Conservation (phyloP, 1,139 yeast genomes). For the Candida pseudocylindracea region DNA sequence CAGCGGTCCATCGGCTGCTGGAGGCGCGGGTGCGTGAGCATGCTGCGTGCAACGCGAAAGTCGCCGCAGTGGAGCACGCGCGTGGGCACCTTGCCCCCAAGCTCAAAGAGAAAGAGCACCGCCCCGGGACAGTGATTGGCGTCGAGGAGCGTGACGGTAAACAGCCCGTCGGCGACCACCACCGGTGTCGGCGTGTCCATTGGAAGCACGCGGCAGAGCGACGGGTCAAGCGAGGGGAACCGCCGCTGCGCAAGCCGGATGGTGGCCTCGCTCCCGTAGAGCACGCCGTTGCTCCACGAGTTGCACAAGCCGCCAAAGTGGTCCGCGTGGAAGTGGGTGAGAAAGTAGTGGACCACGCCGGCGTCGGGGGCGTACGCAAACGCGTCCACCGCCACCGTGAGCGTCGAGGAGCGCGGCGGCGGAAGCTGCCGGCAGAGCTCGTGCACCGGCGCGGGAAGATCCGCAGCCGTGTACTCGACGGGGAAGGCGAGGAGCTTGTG, state of each 20-base stretch:
- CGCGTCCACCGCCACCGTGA: conserved; percentile 38
- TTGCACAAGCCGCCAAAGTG: conserved; percentile 77
- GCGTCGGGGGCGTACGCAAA: conserved; percentile 30
- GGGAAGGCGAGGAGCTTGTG: too few species aligned
- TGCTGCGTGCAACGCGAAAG: conserved; percentile 42
- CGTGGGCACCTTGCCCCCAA: conserved; percentile 7
- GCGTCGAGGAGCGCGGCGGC: too few species aligned
- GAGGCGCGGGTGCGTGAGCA: conserved; percentile 14
- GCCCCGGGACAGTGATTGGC: conserved; percentile 98
- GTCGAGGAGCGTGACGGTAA: conserved; percentile 42
- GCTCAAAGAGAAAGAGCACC: conserved; percentile 49
- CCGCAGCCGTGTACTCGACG: too few species aligned
- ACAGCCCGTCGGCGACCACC: conserved; percentile 7
- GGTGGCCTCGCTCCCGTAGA: conserved; percentile 45
- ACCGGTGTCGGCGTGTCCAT: conserved; percentile 21
- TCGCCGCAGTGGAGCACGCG: conserved; percentile 75
- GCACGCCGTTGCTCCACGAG: conserved; percentile 57
- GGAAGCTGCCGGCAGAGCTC: too few species aligned
- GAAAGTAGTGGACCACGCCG: conserved; percentile 25
- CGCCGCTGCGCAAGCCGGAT: conserved; percentile 27
- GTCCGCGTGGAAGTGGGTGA: conserved; percentile 81
- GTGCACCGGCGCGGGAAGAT: too few species aligned
- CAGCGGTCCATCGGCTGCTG: conserved; percentile 20
- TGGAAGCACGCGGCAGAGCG: conserved; percentile 9
- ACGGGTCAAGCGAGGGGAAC: conserved; percentile 20